Conservation (phyloP, 1,284 basidiomycete genomes). For the Boletus sp. region DNA sequence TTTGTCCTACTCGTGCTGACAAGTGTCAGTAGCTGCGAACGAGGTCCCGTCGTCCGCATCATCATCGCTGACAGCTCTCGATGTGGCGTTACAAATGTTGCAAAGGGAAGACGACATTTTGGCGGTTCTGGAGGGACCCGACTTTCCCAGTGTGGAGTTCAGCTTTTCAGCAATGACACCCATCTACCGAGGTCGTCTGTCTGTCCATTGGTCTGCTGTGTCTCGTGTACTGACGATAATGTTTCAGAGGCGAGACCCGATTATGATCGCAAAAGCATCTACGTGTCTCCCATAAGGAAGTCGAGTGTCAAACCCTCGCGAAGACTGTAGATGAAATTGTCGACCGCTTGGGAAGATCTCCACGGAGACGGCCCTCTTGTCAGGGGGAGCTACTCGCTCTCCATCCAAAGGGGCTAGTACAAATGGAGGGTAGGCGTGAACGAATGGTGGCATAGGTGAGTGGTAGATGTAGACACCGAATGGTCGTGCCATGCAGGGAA, state of each 20-base stretch:
- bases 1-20: conserved; percentile 2
- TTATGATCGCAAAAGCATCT: conserved; percentile 13
- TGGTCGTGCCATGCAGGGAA: neutral
- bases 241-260: conserved; percentile 4
- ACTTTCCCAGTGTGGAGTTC: conserved; percentile 4
- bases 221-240: conserved; percentile 2
- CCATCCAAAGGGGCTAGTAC: neutral
- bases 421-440: neutral
- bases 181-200: conserved; percentile 9
- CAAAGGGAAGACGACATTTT: conserved; percentile 6
- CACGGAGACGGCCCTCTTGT: neutral
- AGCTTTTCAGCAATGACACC: conserved; percentile 3
- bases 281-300: conserved; percentile 11
- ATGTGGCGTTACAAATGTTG: neutral
- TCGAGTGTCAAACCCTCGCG: conserved; percentile 16
- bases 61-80: conserved; percentile 9
- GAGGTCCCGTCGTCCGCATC: conserved; percentile 1
- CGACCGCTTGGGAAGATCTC: neutral
- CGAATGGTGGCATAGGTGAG: neutral
- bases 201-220: neutral
- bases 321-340: conserved; percentile 17
- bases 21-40: conserved; percentile 1
- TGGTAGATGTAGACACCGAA: neutral
- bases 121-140: neutral
- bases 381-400: neutral